phyloP scores from a whole-genome alignment of 306 rosid genomes.

The Mimosa pudica region DNA sequence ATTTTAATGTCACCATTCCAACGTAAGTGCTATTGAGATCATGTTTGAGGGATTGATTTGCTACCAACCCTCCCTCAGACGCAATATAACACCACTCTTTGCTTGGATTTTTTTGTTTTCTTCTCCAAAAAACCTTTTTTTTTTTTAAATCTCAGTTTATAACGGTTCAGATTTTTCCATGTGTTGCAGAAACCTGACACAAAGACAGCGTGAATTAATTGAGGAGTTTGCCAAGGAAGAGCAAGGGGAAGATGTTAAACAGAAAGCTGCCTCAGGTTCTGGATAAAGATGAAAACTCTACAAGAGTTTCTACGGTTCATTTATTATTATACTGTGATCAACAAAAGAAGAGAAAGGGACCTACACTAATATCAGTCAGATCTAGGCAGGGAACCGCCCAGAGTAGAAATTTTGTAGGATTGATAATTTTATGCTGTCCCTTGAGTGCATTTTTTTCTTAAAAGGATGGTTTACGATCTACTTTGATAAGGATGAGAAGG shows the following conservation, averaged over 20 bases:
- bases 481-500: constrained; percentile 20
- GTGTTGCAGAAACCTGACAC: constrained; percentile 65
- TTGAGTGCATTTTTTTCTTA: constrained; percentile 28
- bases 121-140: not conserved
- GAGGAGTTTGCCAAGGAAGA: constrained; percentile 89
- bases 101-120: not conserved
- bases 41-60: constrained; percentile 1
- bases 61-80: not conserved
- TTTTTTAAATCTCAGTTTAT: constrained; percentile 10
- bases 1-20: constrained; percentile 87
- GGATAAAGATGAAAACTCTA: constrained; percentile 47
- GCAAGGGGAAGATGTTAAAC: constrained; percentile 55
- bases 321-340: not conserved
- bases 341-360: not conserved
- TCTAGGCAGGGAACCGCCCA: constrained; percentile 12
- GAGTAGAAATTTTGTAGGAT: constrained; percentile 60
- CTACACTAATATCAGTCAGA: not conserved
- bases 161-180: constrained; percentile 19
- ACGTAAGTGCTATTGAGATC: constrained; percentile 44
- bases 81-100: not conserved
- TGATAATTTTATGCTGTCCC: constrained; percentile 27
- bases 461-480: constrained; percentile 22
- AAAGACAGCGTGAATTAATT: constrained; percentile 73
- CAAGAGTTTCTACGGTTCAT: not conserved
- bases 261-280: constrained; percentile 59